Conservation (phyloP, 1,284 basidiomycete species). For the Rhodofomes roseus region DNA sequence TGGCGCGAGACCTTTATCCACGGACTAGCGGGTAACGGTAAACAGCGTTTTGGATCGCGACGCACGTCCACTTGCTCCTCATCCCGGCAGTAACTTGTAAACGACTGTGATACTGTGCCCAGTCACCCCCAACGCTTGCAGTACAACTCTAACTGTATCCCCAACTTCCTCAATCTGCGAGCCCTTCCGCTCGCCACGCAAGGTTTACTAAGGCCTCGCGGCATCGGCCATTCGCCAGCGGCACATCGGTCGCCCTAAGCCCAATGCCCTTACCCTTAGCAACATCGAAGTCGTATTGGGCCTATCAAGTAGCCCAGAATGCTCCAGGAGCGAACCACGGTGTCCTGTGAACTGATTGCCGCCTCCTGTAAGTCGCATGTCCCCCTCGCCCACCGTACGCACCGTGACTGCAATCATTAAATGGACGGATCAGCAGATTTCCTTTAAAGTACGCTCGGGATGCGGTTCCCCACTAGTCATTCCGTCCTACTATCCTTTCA, state of each 20-base stretch:
- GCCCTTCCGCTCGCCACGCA: neutral
- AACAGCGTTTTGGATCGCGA: too few species aligned
- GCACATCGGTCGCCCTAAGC: constrained; percentile 1
- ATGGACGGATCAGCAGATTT: neutral
- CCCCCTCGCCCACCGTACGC: constrained; percentile 3
- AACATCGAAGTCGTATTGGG: neutral
- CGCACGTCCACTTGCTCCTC: too few species aligned
- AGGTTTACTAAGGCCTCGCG: neutral
- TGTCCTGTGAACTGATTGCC: neutral
- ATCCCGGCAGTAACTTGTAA: too few species aligned
- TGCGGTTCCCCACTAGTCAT: neutral
- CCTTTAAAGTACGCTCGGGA: neutral
- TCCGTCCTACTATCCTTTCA: neutral
- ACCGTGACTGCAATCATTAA: neutral
- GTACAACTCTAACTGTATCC: too few species aligned
- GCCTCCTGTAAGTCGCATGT: constrained; percentile 9
- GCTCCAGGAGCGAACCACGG: neutral
- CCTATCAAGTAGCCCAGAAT: neutral
- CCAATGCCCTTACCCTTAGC: constrained; percentile 1
- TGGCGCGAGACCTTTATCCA: too few species aligned
- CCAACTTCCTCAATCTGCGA: neutral
- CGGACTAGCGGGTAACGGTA: too few species aligned
- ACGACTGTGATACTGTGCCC: too few species aligned
- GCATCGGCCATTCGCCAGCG: neutral
- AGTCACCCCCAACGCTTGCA: too few species aligned